Evolutionary conservation across 768 basidiomycete species (phyloP).

Genomic region (Naganishia vaughanmartiniae): DNA sequence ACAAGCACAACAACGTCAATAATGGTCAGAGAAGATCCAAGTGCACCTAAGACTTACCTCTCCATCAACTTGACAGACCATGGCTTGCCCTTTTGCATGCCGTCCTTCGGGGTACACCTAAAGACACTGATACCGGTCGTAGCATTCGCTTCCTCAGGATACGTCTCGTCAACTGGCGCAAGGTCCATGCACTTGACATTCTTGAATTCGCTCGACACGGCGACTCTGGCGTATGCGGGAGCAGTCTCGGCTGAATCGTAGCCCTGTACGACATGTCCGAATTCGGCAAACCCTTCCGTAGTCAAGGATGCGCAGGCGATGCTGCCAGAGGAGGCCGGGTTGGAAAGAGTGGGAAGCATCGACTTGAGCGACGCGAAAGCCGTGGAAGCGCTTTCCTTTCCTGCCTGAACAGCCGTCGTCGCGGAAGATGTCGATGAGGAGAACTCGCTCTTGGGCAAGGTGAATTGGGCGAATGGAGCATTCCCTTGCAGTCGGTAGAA

Average conservation of each 20-base stretch:
- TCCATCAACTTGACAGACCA: constrained; percentile 74
- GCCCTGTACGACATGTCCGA: constrained; percentile 84
- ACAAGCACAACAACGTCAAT: not conserved
- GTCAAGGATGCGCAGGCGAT: constrained; percentile 62
- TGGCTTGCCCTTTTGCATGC: constrained; percentile 55
- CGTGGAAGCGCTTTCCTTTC: constrained; percentile 10
- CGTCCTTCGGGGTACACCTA: constrained; percentile 66
- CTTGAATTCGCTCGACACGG: constrained; percentile 76
- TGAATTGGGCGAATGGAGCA: constrained; percentile 14
- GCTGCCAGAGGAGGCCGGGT: constrained; percentile 30
- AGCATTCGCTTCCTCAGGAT: constrained; percentile 62
- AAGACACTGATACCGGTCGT: constrained; percentile 77
- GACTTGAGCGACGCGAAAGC: constrained; percentile 25
- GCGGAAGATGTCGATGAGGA: not conserved
- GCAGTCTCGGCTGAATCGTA: constrained; percentile 53
- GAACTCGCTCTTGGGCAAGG: constrained; percentile 11
- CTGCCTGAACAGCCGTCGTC: not conserved
- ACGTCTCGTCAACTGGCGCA: constrained; percentile 63
- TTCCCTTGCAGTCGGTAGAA: constrained; percentile 5
- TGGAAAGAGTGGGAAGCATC: constrained; percentile 13
- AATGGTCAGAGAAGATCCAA: not conserved
- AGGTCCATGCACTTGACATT: constrained; percentile 88
- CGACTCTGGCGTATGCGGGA: constrained; percentile 58
- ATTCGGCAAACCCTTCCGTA: constrained; percentile 75
- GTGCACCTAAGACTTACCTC: constrained; percentile 51